A percentile compares a stretch with the other conserved stretches of the same genome.
phyloP scores from a whole-genome alignment of 2,329 filamentous ascomycete genomes.

The Ceratocystis variospora region DNA sequence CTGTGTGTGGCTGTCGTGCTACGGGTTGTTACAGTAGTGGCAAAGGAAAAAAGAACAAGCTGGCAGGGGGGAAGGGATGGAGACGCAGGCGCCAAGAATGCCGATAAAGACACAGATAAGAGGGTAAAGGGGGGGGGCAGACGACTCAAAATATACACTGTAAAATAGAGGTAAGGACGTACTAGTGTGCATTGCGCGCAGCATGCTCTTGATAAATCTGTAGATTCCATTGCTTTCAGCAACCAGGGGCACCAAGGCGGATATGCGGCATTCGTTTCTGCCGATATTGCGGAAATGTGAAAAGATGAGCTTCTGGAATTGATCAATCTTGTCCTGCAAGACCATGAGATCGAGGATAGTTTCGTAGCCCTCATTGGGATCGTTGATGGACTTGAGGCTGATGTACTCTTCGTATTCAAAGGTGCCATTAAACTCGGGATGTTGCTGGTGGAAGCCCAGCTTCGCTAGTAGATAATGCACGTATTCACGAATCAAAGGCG shows the following conservation, averaged over 20 bases:
- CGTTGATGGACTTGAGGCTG: slow-evolving; percentile 93
- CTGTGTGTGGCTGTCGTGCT: too few species aligned
- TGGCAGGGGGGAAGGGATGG: too few species aligned
- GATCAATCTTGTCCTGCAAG: slow-evolving; percentile 94
- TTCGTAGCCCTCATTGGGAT: slow-evolving; percentile 95
- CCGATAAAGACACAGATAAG: too few species aligned
- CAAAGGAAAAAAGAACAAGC: background rate
- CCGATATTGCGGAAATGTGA: slow-evolving; percentile 83
- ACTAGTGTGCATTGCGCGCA: slow-evolving; percentile 94
- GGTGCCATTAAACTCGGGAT: slow-evolving; percentile 94
- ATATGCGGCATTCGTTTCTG: slow-evolving; percentile 95
- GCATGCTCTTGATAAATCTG: slow-evolving; percentile 99
- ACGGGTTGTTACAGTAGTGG: background rate
- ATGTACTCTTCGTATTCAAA: slow-evolving; percentile 99
- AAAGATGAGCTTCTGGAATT: slow-evolving; percentile 97
- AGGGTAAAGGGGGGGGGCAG: too few species aligned
- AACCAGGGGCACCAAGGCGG: slow-evolving; percentile 79
- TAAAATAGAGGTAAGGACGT: slow-evolving; percentile 27
- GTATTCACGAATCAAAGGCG: slow-evolving; percentile 87
- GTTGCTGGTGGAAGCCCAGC: slow-evolving; percentile 88
- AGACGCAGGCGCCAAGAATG: too few species aligned
- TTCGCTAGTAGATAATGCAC: slow-evolving; percentile 91
- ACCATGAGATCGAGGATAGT: slow-evolving; percentile 95
- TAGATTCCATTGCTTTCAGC: slow-evolving; percentile 99
- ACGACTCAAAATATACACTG: too few species aligned